These are phyloP conservation scores for Neofusicoccum parvum DNA, from an alignment of 2,329 filamentous ascomycete genomes.

Conservation along the genomic window DNA sequence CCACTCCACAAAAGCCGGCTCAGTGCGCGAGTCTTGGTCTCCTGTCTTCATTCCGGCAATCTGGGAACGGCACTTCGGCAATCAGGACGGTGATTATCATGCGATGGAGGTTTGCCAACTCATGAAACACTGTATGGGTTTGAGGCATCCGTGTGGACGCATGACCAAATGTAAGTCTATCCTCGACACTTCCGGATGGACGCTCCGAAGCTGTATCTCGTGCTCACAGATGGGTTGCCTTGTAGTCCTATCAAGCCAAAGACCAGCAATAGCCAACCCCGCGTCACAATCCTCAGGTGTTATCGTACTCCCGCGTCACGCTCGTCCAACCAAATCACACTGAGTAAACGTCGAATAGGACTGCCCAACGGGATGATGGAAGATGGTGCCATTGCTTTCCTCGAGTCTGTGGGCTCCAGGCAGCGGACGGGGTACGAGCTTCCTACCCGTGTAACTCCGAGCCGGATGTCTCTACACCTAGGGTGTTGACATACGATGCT, in stretches of 20 bases:
- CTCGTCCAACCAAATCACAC: too few relatives aligned
- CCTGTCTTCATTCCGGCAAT: background rate
- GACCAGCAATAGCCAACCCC: background rate
- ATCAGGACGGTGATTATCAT: background rate
- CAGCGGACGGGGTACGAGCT: too few relatives aligned
- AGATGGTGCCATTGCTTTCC: too few relatives aligned
- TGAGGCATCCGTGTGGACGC: background rate
- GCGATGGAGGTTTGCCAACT: background rate
- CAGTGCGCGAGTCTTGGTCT: background rate
- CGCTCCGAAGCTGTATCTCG: background rate
- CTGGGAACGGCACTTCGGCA: background rate
- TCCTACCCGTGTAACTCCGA: too few relatives aligned
- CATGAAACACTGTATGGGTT: background rate
- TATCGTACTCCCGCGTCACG: too few relatives aligned
- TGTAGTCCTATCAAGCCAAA: background rate
- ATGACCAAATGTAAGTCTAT: background rate
- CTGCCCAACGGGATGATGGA: too few relatives aligned
- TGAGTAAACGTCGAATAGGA: too few relatives aligned
- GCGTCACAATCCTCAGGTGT: background rate
- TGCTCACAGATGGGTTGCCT: background rate
- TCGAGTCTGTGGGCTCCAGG: too few relatives aligned
- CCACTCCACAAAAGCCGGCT: background rate
- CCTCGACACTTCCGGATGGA: background rate
- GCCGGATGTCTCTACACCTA: too few relatives aligned
- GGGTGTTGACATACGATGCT: too few relatives aligned